Percentiles rank a stretch among this genome's conserved stretches.
phyloP scores from a whole-genome alignment of 768 basidiomycete genomes.

The Rhizopogon rudus region DNA sequence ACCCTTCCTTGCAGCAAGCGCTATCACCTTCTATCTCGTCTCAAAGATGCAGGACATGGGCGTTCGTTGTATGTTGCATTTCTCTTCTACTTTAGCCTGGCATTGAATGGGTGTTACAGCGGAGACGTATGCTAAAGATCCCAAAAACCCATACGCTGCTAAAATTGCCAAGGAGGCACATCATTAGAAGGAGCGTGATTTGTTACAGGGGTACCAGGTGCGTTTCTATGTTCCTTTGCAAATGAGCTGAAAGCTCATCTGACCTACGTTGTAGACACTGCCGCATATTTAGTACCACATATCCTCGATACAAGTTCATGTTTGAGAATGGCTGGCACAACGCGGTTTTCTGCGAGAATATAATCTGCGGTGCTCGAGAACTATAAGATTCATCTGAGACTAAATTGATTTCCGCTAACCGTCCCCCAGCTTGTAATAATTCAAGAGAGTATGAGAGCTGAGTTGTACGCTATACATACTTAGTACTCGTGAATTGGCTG shows the following conservation, averaged over 20 bases:
- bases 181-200: slow-evolving; percentile 21
- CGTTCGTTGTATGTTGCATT: slow-evolving; percentile 58
- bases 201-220: background rate
- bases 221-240: background rate
- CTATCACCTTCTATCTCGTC: slow-evolving; percentile 63
- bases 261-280: background rate
- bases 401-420: no score
- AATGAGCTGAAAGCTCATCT: background rate
- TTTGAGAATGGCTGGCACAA: background rate
- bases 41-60: slow-evolving; percentile 61
- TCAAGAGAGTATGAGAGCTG: background rate
- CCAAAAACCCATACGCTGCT: slow-evolving; percentile 79
- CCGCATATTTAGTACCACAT: background rate
- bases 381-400: no score
- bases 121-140: slow-evolving; percentile 64
- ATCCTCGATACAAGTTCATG: background rate
- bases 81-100: background rate
- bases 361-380: background rate
- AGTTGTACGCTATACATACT: no score
- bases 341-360: background rate
- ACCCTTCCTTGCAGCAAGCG: slow-evolving; percentile 70
- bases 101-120: slow-evolving; percentile 34
- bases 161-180: slow-evolving; percentile 65
- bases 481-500: no score
- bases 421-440: no score